Percentiles rank a stretch among this genome's conserved stretches.
phyloP scores from a whole-genome alignment of 1,284 basidiomycete genomes.

The Austroboletus olivaceoglutinosus region DNA sequence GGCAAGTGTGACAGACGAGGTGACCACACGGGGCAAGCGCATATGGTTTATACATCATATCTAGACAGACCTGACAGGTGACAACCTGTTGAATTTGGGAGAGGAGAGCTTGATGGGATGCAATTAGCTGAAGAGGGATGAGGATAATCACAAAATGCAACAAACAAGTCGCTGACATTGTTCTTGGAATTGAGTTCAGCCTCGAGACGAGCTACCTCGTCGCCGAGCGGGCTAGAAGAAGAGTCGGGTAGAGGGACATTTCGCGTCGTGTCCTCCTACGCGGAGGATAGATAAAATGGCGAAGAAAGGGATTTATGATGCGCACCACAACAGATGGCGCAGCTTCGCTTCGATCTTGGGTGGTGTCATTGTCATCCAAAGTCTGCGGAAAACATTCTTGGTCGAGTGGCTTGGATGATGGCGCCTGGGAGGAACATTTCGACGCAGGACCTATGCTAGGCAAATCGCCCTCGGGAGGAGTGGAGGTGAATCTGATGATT shows the following conservation, averaged over 20 bases:
- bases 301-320: neutral
- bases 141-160: neutral
- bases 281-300: slow-evolving; percentile 8
- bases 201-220: slow-evolving; percentile 40
- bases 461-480: slow-evolving; percentile 12
- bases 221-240: slow-evolving; percentile 25
- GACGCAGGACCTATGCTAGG: neutral
- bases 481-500: slow-evolving; percentile 27
- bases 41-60: slow-evolving; percentile 66
- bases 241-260: neutral
- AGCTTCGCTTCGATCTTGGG: neutral
- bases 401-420: slow-evolving; percentile 2
- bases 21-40: slow-evolving; percentile 74
- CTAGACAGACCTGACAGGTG: slow-evolving; percentile 73
- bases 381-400: neutral
- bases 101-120: slow-evolving; percentile 50
- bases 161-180: slow-evolving; percentile 31
- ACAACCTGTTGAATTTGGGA: slow-evolving; percentile 55
- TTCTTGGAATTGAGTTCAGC: slow-evolving; percentile 43
- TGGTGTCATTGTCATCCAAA: neutral
- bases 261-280: slow-evolving; percentile 8
- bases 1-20: slow-evolving; percentile 64
- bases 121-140: slow-evolving; percentile 38
- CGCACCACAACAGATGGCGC: slow-evolving; percentile 19
- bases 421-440: neutral